phyloP scores from a whole-genome alignment of 441 rosid species.

The Brassica balearica region DNA sequence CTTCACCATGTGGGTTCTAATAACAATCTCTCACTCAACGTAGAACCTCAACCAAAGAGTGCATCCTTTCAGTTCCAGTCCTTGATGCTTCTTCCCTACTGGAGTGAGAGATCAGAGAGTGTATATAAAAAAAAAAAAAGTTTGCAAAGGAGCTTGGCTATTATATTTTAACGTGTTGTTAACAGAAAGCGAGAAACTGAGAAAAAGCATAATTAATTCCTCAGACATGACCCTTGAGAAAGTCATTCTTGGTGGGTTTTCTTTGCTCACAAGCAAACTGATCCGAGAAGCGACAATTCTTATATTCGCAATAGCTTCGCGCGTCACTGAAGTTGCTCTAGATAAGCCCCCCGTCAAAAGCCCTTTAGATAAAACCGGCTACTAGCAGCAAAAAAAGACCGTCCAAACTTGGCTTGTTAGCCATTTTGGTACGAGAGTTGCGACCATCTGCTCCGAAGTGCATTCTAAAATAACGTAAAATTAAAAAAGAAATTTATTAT shows the following conservation, averaged over 20 bases:
- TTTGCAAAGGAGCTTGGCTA: not conserved
- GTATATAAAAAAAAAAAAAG: not conserved
- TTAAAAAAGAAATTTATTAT: not conserved
- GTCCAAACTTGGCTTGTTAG: not conserved
- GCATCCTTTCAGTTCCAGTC: conserved; percentile 25
- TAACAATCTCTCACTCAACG: not conserved
- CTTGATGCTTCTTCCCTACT: conserved; percentile 12
- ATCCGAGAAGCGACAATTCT: conserved; percentile 66
- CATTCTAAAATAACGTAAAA: not conserved
- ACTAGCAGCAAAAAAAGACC: not conserved
- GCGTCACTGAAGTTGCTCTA: conserved; percentile 71
- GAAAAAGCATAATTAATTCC: conserved; percentile 76
- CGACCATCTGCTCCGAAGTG: not conserved
- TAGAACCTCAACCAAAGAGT: conserved; percentile 42
- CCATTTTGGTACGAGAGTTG: not conserved
- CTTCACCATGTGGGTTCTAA: not conserved
- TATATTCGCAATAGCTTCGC: conserved; percentile 79
- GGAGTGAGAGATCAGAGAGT: not conserved
- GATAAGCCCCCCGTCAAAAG: conserved; percentile 66
- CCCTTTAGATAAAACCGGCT: conserved; percentile 56
- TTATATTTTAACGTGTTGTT: not conserved
- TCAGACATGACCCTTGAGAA: conserved; percentile 73
- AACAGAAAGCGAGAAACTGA: conserved; percentile 61
- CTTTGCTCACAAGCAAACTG: conserved; percentile 66
- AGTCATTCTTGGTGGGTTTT: conserved; percentile 64